A percentile compares a stretch with the other conserved stretches of the same genome.
phyloP scores from a whole-genome alignment of 352 stramenopile species.

The Pythium guiyangense region DNA sequence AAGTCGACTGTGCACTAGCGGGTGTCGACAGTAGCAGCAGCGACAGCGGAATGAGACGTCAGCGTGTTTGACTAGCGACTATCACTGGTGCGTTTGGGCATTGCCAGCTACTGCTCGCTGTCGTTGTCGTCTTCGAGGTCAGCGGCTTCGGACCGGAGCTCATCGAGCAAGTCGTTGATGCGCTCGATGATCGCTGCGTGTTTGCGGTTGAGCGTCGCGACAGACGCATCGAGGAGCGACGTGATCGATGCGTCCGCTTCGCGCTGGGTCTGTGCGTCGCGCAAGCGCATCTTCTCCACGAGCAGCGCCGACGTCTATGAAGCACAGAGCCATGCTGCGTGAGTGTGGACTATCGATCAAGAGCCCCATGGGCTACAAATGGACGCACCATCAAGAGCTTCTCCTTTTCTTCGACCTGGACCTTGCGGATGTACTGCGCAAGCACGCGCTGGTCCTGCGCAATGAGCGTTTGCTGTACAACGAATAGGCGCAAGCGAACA shows the following conservation, averaged over 20 bases:
- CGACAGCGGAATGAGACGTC: no score
- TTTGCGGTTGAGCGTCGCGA: constrained; percentile 43
- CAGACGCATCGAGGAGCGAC: constrained; percentile 59
- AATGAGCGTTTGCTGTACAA: constrained; percentile 18
- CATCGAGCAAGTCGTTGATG: constrained; percentile 81
- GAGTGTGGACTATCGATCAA: background rate
- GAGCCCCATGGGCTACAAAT: background rate
- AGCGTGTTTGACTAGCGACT: no score
- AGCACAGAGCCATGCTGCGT: background rate
- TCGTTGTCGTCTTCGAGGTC: constrained; percentile 31
- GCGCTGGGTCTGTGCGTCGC: constrained; percentile 25
- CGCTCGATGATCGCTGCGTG: constrained; percentile 58
- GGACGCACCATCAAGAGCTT: constrained; percentile 63
- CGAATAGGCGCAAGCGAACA: background rate
- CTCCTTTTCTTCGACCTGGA: constrained; percentile 78
- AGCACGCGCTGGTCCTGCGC: constrained; percentile 31
- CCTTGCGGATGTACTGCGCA: constrained; percentile 58
- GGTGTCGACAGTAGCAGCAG: background rate
- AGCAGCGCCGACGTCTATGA: constrained; percentile 67
- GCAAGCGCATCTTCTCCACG: constrained; percentile 77
- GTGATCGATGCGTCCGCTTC: constrained; percentile 45
- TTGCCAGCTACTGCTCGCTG: background rate
- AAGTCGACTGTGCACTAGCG: background rate
- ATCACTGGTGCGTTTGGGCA: background rate
- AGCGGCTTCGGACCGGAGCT: constrained; percentile 50